Base-by-base conservation (phyloP, 2,329 filamentous ascomycete genomes). In the Kalaharituber pfeilii region DNA sequence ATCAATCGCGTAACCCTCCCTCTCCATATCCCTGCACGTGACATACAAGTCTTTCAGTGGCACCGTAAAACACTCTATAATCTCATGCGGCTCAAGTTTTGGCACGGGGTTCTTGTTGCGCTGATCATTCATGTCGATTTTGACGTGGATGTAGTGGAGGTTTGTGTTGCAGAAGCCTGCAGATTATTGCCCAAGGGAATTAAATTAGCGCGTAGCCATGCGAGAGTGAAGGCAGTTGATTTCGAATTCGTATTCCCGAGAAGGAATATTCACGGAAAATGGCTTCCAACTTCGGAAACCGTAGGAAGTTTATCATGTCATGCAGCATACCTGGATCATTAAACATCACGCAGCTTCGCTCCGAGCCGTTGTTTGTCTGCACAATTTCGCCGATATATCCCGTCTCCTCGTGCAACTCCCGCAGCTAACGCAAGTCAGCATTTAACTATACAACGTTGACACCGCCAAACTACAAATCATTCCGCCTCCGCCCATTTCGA, bases 351-450 rank as follows among this genome's bases (percentile, higher is more conserved):
- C 62, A 63, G 53, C 63, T 65, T 25, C 62, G 59, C 33, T 58
- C 61, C 2, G 56, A 56, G 9, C 52, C 56, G 29, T 61, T 55
- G 15, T 56, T 57, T 3, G 61, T 64, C 1, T 60, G 57, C 2
- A 68, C 69, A 2, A 70, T 70, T 7, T 70, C 68, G 13, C 77
- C 79, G 0, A 81, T 69, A 58, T 81, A 83, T 8, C 80, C 80
- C 0, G 80, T 82, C 67, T 83, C 80, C 65, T 83, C 80, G 56
- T 71, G 74, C 56, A 83, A 70, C 65, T 83, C 80, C 7, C 80
- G 72, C 11, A 39, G 20, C 33, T 39, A 39, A 39, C 33, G 15
- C 33, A 5, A 6, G 20, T 39, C 7, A 39, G 33, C 20, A 39
- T 36, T 15, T 1, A 15, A 13, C 33, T 1, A 39, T 39, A 39